Percentiles rank a stretch among this genome's conserved stretches.
Conservation (phyloP, 441 rosid genomes). For the Arabidopsis hybrid region DNA sequence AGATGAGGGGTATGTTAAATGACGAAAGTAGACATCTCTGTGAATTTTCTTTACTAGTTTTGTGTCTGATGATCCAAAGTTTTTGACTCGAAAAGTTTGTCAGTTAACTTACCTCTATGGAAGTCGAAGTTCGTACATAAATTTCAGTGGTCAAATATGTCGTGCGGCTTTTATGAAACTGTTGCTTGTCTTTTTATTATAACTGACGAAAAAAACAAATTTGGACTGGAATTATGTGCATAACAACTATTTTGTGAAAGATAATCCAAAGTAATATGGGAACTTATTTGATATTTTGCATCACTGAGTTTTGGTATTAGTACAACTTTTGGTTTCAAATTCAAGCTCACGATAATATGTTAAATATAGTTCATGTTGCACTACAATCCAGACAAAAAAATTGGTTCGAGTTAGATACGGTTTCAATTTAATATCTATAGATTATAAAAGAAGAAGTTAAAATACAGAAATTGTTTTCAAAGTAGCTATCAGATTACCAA, state of each 20-base stretch:
- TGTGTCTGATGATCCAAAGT: slow-evolving; percentile 6
- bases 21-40: slow-evolving; percentile 11
- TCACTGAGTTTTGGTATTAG: no score
- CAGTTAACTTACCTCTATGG: slow-evolving; percentile 16
- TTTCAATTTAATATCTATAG: neutral
- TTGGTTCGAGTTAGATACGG: neutral
- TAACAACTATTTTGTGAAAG: neutral
- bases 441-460: neutral
- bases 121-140: slow-evolving; percentile 5
- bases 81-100: slow-evolving; percentile 9
- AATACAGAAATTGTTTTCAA: neutral
- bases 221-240: neutral
- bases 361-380: neutral
- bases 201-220: no score
- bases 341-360: neutral
- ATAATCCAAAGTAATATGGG: neutral
- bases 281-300: neutral
- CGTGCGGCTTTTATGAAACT: slow-evolving; percentile 19
- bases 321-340: no score
- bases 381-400: neutral
- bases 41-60: neutral
- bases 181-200: slow-evolving; percentile 11
- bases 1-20: slow-evolving; percentile 5
- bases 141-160: neutral
- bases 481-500: slow-evolving; percentile 1